These are phyloP conservation scores for Pythium guiyangense DNA, from an alignment of 352 stramenopile genomes.

Conservation along the genomic window DNA sequence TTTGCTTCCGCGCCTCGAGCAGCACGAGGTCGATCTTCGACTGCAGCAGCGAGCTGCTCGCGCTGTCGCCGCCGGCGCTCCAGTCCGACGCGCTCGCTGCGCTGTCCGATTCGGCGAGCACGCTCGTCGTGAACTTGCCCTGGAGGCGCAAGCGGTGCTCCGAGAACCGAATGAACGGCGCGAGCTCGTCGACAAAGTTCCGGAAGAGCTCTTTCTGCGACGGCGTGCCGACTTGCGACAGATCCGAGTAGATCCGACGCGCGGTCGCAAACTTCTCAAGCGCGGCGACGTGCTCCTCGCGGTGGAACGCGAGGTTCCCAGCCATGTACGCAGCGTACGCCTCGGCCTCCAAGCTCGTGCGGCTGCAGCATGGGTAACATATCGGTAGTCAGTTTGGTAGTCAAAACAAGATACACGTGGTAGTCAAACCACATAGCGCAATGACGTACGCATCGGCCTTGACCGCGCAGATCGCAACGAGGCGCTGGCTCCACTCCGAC, in stretches of 20 bases:
- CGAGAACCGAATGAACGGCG: slow-evolving; percentile 84
- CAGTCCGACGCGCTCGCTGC: slow-evolving; percentile 24
- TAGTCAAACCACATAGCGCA: background rate
- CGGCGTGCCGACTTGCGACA: slow-evolving; percentile 73
- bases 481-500: slow-evolving; percentile 80
- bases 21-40: slow-evolving; percentile 84
- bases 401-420: background rate
- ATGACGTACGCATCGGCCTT: slow-evolving; percentile 69
- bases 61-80: slow-evolving; percentile 56
- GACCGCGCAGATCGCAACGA: slow-evolving; percentile 69
- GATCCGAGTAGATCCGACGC: slow-evolving; percentile 80
- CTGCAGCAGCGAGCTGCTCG: slow-evolving; percentile 70
- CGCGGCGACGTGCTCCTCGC: slow-evolving; percentile 78
- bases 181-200: slow-evolving; percentile 62
- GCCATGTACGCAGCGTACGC: slow-evolving; percentile 88
- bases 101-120: slow-evolving; percentile 23
- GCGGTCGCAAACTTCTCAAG: slow-evolving; percentile 78
- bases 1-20: slow-evolving; percentile 80
- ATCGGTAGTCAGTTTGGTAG: background rate
- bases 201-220: slow-evolving; percentile 81
- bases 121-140: slow-evolving; percentile 34
- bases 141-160: slow-evolving; percentile 72
- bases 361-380: slow-evolving; percentile 17
- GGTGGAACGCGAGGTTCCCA: slow-evolving; percentile 86
- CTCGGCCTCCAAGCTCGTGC: slow-evolving; percentile 85